A percentile compares a stretch with the other conserved stretches of the same genome.
These are phyloP conservation scores for Saturnispora quitensis DNA, from an alignment of 805 yeast species.

Conservation along the genomic window DNA sequence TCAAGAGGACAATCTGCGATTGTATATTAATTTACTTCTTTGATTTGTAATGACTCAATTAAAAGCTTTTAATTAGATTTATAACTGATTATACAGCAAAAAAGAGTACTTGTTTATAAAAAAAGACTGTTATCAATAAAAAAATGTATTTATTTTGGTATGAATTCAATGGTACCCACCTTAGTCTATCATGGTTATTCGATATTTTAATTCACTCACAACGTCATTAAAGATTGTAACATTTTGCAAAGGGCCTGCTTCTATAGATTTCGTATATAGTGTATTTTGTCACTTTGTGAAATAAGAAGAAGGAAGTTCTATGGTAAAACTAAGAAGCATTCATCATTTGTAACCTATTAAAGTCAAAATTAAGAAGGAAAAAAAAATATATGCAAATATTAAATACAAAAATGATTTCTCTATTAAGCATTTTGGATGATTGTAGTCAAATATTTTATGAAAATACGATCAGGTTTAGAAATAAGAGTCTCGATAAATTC, in stretches of 20 bases:
- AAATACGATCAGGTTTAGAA: constrained; percentile 47
- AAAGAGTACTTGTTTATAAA: not conserved
- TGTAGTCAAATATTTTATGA: constrained; percentile 58
- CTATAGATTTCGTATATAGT: too few relatives aligned
- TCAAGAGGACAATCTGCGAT: not conserved
- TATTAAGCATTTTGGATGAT: constrained; percentile 12
- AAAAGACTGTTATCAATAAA: not conserved
- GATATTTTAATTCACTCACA: too few relatives aligned
- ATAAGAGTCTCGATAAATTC: constrained; percentile 57
- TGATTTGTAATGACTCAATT: not conserved
- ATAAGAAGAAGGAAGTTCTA: too few relatives aligned
- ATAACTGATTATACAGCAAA: not conserved
- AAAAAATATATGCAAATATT: not conserved
- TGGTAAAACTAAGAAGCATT: too few relatives aligned
- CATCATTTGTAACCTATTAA: too few relatives aligned
- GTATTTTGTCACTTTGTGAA: too few relatives aligned
- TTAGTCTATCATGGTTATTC: too few relatives aligned
- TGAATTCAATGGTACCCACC: too few relatives aligned
- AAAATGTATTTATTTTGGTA: not conserved
- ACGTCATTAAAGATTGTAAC: too few relatives aligned
- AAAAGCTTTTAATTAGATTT: not conserved
- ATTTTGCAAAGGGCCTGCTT: too few relatives aligned
- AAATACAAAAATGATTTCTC: not conserved
- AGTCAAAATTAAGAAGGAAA: not conserved
- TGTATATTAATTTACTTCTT: not conserved